A percentile compares a stretch with the other conserved stretches of the same genome.
Evolutionary conservation across 345 rosid species (phyloP).

Genomic region (Capsella bursapastoris): DNA sequence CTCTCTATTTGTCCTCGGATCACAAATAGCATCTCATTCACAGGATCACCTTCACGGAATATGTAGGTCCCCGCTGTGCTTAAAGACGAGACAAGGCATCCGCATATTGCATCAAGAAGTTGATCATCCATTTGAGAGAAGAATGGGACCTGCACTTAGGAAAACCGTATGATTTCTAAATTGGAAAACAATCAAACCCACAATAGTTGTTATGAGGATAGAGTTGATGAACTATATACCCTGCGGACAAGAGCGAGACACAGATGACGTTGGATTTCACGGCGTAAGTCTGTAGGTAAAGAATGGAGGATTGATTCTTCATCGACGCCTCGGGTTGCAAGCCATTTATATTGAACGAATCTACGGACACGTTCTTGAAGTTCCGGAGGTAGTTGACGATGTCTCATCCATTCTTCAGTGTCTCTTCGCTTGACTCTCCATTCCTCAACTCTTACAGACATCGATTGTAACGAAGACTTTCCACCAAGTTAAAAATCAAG

Average conservation of each 20-base stretch:
- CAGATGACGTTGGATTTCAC: constrained; percentile 89
- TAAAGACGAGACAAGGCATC: constrained; percentile 73
- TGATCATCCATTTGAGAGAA: constrained; percentile 95
- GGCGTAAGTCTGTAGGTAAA: constrained; percentile 83
- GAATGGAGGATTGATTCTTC: constrained; percentile 82
- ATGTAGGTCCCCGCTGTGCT: constrained; percentile 74
- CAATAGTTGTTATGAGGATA: neutral
- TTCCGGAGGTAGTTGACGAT: constrained; percentile 80
- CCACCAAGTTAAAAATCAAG: constrained; percentile 30
- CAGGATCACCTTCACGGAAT: constrained; percentile 86
- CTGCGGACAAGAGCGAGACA: constrained; percentile 90
- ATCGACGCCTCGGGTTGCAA: constrained; percentile 89
- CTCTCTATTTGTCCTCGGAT: constrained; percentile 91
- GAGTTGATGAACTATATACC: constrained; percentile 49
- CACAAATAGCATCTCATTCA: constrained; percentile 85
- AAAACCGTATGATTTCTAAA: constrained; percentile 9
- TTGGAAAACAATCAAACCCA: neutral
- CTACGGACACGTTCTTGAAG: constrained; percentile 80
- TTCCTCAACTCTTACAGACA: constrained; percentile 83
- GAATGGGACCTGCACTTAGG: constrained; percentile 72
- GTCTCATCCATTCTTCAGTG: constrained; percentile 98
- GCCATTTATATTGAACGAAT: constrained; percentile 89
- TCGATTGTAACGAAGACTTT: constrained; percentile 86
- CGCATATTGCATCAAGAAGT: constrained; percentile 95
- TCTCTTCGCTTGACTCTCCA: constrained; percentile 90